Evolutionary conservation across 1,284 basidiomycete species (phyloP).

Genomic region (Trametes polyzona): DNA sequence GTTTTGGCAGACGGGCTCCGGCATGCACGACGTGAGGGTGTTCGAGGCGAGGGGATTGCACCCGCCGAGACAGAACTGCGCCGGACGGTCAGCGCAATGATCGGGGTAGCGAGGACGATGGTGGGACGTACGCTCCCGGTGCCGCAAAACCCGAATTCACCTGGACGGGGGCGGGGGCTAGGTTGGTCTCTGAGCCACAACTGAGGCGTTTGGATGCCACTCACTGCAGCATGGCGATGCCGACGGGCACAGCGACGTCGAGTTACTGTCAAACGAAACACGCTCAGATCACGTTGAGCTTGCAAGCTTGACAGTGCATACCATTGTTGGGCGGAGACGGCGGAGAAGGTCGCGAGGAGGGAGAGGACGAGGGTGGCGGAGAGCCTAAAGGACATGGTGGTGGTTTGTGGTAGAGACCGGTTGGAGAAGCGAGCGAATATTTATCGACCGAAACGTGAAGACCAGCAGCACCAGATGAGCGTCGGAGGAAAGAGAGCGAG

Average conservation of each 20-base stretch:
- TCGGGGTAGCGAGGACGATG: background rate
- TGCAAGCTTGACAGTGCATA: background rate
- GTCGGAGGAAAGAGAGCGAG: conserved; percentile 13
- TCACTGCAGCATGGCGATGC: conserved; percentile 68
- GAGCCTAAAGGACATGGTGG: conserved; percentile 24
- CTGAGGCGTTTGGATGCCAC: conserved; percentile 28
- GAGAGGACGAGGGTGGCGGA: conserved; percentile 19
- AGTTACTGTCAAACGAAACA: conserved; percentile 47
- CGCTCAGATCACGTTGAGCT: background rate
- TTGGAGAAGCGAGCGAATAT: conserved; percentile 7
- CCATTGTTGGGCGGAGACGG: conserved; percentile 25
- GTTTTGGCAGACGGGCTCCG: conserved; percentile 72
- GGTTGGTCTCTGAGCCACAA: conserved; percentile 3
- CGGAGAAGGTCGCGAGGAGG: conserved; percentile 21
- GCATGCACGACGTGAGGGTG: conserved; percentile 66
- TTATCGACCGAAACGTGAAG: conserved; percentile 13
- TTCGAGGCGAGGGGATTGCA: conserved; percentile 79
- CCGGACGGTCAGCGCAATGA: background rate
- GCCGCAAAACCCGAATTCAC: conserved; percentile 79
- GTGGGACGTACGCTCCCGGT: conserved; percentile 46
- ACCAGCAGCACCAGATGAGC: conserved; percentile 21
- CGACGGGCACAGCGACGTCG: conserved; percentile 55
- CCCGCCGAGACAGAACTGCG: conserved; percentile 78
- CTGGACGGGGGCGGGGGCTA: conserved; percentile 40
- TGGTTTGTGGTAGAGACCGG: conserved; percentile 14